These are phyloP conservation scores for Geotrichum fermentans DNA, from an alignment of 1,139 yeast species.

Conservation along the genomic window DNA sequence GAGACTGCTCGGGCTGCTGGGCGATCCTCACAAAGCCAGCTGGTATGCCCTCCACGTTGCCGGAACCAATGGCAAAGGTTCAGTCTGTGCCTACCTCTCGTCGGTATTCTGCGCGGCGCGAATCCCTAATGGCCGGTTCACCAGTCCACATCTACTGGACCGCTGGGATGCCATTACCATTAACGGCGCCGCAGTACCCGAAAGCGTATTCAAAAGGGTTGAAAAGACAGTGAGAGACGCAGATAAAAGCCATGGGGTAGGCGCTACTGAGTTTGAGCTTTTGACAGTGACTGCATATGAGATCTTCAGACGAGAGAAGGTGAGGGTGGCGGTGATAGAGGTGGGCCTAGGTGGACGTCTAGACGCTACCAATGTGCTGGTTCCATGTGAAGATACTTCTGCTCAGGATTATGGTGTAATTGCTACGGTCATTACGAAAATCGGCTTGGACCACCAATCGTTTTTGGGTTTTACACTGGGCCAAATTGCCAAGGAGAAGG, in stretches of 20 bases:
- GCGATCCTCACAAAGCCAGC: constrained; percentile 56
- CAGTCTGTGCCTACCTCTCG: constrained; percentile 73
- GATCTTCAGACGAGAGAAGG: constrained; percentile 55
- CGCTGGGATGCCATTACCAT: constrained; percentile 73
- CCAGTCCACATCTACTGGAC: constrained; percentile 76
- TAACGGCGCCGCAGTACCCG: constrained; percentile 53
- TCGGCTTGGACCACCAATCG: constrained; percentile 78
- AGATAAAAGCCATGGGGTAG: constrained; percentile 36
- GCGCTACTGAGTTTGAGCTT: constrained; percentile 83
- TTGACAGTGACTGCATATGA: constrained; percentile 79
- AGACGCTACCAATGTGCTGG: constrained; percentile 77
- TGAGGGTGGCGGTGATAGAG: constrained; percentile 73
- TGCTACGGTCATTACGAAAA: constrained; percentile 73
- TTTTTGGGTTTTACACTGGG: constrained; percentile 61
- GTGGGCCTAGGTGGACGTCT: constrained; percentile 87
- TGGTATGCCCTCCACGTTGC: constrained; percentile 76
- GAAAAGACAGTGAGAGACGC: constrained; percentile 40
- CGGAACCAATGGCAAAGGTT: constrained; percentile 94
- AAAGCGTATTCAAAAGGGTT: constrained; percentile 44
- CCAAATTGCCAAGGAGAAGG: constrained; percentile 71
- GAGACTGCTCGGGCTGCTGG: constrained; percentile 52
- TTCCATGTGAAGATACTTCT: constrained; percentile 24
- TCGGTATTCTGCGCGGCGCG: constrained; percentile 51
- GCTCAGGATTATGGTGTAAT: constrained; percentile 30
- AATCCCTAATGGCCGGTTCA: constrained; percentile 66